A percentile compares a stretch with the other conserved stretches of the same genome.
phyloP scores from a whole-genome alignment of 2,329 filamentous ascomycete genomes.

The Trichothecium roseum region DNA sequence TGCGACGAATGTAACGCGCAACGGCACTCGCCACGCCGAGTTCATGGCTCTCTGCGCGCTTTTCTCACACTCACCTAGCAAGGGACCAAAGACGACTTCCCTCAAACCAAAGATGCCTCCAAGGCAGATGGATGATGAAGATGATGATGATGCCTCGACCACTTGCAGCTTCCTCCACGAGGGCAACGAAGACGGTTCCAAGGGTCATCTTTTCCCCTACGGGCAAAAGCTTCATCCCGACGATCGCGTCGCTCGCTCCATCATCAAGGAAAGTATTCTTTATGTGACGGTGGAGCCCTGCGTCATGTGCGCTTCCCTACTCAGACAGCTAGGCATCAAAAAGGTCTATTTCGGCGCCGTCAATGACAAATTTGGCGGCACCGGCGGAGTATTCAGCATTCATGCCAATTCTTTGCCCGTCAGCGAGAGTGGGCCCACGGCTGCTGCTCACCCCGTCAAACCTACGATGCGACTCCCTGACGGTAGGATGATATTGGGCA shows the following conservation, averaged over 20 bases:
- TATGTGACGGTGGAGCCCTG: slow-evolving; percentile 98
- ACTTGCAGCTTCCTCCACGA: slow-evolving; percentile 20
- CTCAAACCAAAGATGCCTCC: slow-evolving; percentile 21
- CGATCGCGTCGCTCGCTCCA: slow-evolving; percentile 50
- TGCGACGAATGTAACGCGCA: slow-evolving; percentile 81
- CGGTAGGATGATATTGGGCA: slow-evolving; percentile 23
- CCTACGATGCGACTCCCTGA: slow-evolving; percentile 24
- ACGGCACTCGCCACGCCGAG: slow-evolving; percentile 91
- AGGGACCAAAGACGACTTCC: slow-evolving; percentile 18
- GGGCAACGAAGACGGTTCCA: slow-evolving; percentile 41
- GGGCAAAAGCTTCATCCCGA: slow-evolving; percentile 47
- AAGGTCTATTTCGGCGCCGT: slow-evolving; percentile 91
- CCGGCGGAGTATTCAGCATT: slow-evolving; percentile 83
- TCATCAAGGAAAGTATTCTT: slow-evolving; percentile 63
- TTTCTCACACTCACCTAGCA: slow-evolving; percentile 28
- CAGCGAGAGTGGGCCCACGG: slow-evolving; percentile 22
- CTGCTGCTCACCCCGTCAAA: slow-evolving; percentile 27
- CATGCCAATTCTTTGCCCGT: slow-evolving; percentile 51
- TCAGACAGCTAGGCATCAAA: slow-evolving; percentile 79
- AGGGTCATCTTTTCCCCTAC: slow-evolving; percentile 49
- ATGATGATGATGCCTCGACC: slow-evolving; percentile 5
- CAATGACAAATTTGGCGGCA: slow-evolving; percentile 96
- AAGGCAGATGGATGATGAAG: slow-evolving; percentile 10
- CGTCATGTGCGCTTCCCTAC: slow-evolving; percentile 93
- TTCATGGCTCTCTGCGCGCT: slow-evolving; percentile 70